Evolutionary conservation across 2,329 filamentous ascomycete genomes (phyloP).

Genomic region (Aspergillus melleus): DNA sequence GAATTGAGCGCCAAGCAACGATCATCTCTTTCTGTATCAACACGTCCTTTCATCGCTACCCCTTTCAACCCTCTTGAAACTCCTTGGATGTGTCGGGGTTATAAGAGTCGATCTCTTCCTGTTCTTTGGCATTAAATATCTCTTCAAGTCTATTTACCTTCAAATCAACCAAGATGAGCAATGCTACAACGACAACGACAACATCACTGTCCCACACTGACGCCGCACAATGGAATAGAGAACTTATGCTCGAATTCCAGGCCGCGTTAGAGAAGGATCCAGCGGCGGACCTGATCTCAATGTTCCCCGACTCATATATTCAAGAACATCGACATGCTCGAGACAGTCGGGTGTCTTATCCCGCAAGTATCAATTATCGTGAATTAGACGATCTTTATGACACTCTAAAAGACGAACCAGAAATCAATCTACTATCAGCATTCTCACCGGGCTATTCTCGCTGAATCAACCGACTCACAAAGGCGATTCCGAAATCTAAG

Average conservation of each 20-base stretch:
- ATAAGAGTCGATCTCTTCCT: too few relatives aligned
- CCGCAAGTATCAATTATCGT: constrained; percentile 19
- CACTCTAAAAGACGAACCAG: constrained; percentile 15
- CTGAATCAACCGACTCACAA: constrained; percentile 7
- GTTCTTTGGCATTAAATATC: too few relatives aligned
- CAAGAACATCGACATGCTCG: constrained; percentile 16
- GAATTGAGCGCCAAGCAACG: too few relatives aligned
- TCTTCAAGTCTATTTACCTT: too few relatives aligned
- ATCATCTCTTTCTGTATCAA: too few relatives aligned
- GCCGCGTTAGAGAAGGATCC: constrained; percentile 21
- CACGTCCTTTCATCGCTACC: too few relatives aligned
- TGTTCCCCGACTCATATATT: constrained; percentile 21
- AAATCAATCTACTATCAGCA: constrained; percentile 21
- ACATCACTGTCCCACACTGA: constrained; percentile 11
- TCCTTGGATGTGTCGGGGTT: too few relatives aligned
- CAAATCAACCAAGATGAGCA: not conserved
- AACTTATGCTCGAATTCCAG: constrained; percentile 22
- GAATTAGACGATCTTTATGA: constrained; percentile 16
- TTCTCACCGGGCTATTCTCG: constrained; percentile 24
- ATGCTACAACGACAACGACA: not conserved
- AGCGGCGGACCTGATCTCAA: constrained; percentile 23
- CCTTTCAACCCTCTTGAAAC: too few relatives aligned
- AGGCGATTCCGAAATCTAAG: too few relatives aligned
- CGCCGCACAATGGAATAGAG: constrained; percentile 24
- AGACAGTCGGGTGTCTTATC: constrained; percentile 15